Evolutionary conservation across 257 asterid genomes (phyloP), one percentile per base, ranked within the genome.

Genomic region (Datura wrightii): DNA sequence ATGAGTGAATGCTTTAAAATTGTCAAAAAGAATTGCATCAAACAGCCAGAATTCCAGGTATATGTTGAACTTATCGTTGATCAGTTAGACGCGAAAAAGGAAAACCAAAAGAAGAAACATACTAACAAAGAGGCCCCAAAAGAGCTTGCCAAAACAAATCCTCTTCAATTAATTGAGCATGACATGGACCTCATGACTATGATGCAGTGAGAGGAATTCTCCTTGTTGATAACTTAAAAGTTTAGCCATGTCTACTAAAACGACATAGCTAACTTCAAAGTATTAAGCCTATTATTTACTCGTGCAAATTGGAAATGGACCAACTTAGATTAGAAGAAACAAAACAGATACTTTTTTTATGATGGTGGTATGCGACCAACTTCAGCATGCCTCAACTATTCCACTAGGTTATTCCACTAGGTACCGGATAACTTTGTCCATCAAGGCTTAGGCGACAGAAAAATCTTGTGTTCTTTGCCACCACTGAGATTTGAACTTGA

Each of bases 101-200:
- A 34, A 62, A 62, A 24, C 41, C 70, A 62, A 62, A 62, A 14
- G 70, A 62, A 10, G 41, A 24, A 62, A 24, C 70, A 10, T 62
- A 55, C 60, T 55, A 62, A 31, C 70, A 62, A 62, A 62, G 70
- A 62, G 70, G 42, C 70, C 41, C 69, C 70, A 62, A 62, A 62
- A 62, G 10, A 62, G 31, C 6, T 31, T 31, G 70, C 70, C 70
- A 62, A 62, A 11, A 62, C 41, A 62, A 31, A 31, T 4, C 70
- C 39, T 9, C 70, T 31, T 62, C 70, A 62, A 31, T 62, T 15
- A 62, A 62, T 62, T 62, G 41, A 62, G 41, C 60, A 55, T 14
- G 60, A 13, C 59, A 55, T 55, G 18, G 60, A 55, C 15, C 60
- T 55, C 60, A 2, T 19, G 0, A 9, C n/a, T 55, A 14, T 6